Evolutionary conservation across 805 yeast genomes (phyloP), one percentile per base, ranked within the genome.

Genomic region (Candida nonsorbophila): DNA sequence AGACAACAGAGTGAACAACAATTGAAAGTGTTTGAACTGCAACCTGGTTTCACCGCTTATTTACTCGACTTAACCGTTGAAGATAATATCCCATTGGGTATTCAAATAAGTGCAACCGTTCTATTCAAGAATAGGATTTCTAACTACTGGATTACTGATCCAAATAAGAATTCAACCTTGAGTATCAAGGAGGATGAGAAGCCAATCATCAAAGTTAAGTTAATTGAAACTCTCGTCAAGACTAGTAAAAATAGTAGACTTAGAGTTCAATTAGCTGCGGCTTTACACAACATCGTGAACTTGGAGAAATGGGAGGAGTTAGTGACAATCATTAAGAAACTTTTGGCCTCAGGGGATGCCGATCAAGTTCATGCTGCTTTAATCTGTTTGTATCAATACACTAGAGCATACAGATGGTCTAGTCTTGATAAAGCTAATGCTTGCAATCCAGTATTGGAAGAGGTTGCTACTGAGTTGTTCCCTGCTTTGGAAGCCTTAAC

Each of bases 41-140:
- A 70, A 37, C 67, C 72, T 1, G 82, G 82, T 3, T 75, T 76
- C 50, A 71, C 80, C 1, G 58, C 67, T 9, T 73, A 72, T 44
- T 57, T 77, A 26, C 53, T 77, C 16, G 72, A 68, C 22, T 55
- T 76, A 25, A 62, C 72, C 9, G 49, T 58, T 7, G 79, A 77
- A 40, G 50, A 50, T 3, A 53, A 60, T 4, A 55, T 56, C 7
- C 47, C 45, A 17, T 36, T 48, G 8, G 69, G 69, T 5, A 55
- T 62, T 30, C 65, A 64, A 36, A 48, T 58, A 9, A 51, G 69
- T 6, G 69, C 68, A 4, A 66, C 69, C 10, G 59, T 65, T 33
- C 57, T 61, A 41, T 65, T 65, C 51, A 65, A 65, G 38, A 63
- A 64, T 42, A 49, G 72, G 42, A 49, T 65, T 6, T 43, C 37